Base-by-base conservation (phyloP, 768 basidiomycete genomes). In the Boletus coccyginus region DNA sequence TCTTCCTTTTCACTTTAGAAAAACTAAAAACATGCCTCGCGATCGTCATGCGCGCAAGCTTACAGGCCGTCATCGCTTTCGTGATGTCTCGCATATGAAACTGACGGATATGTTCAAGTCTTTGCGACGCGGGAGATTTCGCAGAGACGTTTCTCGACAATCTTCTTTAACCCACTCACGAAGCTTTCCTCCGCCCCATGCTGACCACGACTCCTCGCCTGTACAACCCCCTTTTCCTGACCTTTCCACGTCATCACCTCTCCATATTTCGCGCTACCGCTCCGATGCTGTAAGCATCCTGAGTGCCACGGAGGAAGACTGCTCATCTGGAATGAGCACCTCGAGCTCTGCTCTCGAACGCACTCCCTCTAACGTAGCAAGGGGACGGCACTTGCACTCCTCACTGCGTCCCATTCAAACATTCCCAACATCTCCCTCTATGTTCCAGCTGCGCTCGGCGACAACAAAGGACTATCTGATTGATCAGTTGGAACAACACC, bases 31-130 rank as follows among this genome's bases (percentile, higher is more conserved):
- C 19, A 57, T 57, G 51, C 42, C 14, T 39, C 53, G 27, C 44
- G 42, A 59, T 42, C 6, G 17, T 42, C 47, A 45, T 29, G 51
- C 52, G 10, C 55, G 46, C 53, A 67, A 60, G 43, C 29, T 32
- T 29, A 50, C 53, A 0, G 19, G 51, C 38, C 49, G 53, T 29
- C 56, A 46, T 44, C 60, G 60, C 29, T 48, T 65, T 50, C 48
- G 54, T n/a, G 65, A 67, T 32, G 55, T 56, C 29, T 52, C 67
- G 7, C 58, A 55, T 27, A 50, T 58, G 7, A 68, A 62, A 57
- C 42, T 69, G 12, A 53, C 38, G 11, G 55, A 60, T 10, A 54
- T 69, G 32, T 52, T 68, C 62, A 65, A 65, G 49, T 62, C 60
- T 36, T 50, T 69, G 45, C 60, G 65, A 29, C 50, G 39, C 29